These are phyloP conservation scores for Rhizophagus sp. DNA, from an alignment of 192 early-diverging fungal species.

Conservation along the genomic window DNA sequence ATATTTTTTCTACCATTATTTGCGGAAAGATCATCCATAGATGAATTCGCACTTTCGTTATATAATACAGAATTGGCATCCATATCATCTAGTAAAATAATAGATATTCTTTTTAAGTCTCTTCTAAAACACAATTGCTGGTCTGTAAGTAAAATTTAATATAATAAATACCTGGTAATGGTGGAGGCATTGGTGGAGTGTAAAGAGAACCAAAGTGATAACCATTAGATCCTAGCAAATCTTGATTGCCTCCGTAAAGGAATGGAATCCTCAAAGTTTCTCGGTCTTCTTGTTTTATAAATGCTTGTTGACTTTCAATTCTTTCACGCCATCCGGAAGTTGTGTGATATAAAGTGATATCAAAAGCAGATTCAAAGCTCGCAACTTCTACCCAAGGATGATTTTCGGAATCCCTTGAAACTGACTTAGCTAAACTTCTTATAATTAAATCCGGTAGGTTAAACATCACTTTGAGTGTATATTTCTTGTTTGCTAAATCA, in stretches of 20 bases:
- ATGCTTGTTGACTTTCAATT: slow-evolving; percentile 57
- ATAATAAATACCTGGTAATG: slow-evolving; percentile 37
- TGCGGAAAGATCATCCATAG: slow-evolving; percentile 26
- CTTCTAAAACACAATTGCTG: not conserved
- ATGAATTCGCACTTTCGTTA: slow-evolving; percentile 34
- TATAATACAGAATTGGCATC: slow-evolving; percentile 34
- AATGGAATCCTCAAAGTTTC: slow-evolving; percentile 59
- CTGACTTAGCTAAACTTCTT: slow-evolving; percentile 51
- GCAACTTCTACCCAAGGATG: slow-evolving; percentile 70
- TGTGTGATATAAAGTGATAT: slow-evolving; percentile 56
- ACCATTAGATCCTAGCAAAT: slow-evolving; percentile 31
- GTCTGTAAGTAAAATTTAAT: not conserved
- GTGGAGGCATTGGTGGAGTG: slow-evolving; percentile 49
- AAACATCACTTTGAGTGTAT: slow-evolving; percentile 52
- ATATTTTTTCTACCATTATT: not conserved
- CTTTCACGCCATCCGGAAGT: slow-evolving; percentile 52
- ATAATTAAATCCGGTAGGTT: slow-evolving; percentile 59
- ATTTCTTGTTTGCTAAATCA: slow-evolving; percentile 59
- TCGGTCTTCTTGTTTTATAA: slow-evolving; percentile 63
- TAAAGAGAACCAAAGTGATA: slow-evolving; percentile 53
- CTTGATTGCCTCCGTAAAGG: slow-evolving; percentile 42
- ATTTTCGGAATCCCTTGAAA: slow-evolving; percentile 36
- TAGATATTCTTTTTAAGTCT: too few relatives aligned
- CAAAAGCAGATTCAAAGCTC: slow-evolving; percentile 53
- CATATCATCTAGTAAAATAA: slow-evolving; percentile 13